Evolutionary conservation across 352 stramenopile species (phyloP), one percentile per base, ranked within the genome.

Genomic region (Blastocystis sp.): DNA sequence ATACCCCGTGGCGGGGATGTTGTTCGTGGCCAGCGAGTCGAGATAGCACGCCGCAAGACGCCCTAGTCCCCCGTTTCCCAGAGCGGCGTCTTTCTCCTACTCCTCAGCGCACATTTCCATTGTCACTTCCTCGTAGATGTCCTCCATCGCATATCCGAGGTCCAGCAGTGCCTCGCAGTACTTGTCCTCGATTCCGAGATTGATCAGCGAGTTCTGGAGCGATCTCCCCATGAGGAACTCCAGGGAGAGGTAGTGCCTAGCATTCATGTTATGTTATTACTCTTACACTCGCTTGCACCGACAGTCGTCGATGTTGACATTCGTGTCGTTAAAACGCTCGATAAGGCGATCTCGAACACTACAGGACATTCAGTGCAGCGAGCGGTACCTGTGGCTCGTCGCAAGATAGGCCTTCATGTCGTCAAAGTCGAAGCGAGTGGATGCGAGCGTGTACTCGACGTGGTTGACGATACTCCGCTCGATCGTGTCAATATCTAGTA

Each of bases 191-290:
- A 92, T 63, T 39, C 91, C 90, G 3, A 92, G 62, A 61, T 92
- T 92, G 45, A 92, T 80, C 61, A 92, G 88, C 10, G 90, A 74
- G 61, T 92, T 92, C 26, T 91, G 90, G 24, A 92, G 61, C 13
- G 89, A 89, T 59, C 91, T 71, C 35, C 91, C 91, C 90, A 92
- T 92, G 21, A 92, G 50, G 60, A 91, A 92, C 71, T 92, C 91
- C 35, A 92, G 50, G 6, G 85, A 91, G 6, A 92, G 77, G 45
- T 92, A 92, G 33, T 88, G 78, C 50, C 71, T 81, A 65, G 6
- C 0, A 50, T 3, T 67, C 13, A 50, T 2, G 33, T 26, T 21
- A 10, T 13, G 13, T 0, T 10, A 24, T 6, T 10, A 78, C 24
- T 0, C 33, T 21, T 90, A 91, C 88, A 91, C 90, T 37, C 90